Conservation (phyloP, 148 eudicot species). For the Rhododendron mucronatum region DNA sequence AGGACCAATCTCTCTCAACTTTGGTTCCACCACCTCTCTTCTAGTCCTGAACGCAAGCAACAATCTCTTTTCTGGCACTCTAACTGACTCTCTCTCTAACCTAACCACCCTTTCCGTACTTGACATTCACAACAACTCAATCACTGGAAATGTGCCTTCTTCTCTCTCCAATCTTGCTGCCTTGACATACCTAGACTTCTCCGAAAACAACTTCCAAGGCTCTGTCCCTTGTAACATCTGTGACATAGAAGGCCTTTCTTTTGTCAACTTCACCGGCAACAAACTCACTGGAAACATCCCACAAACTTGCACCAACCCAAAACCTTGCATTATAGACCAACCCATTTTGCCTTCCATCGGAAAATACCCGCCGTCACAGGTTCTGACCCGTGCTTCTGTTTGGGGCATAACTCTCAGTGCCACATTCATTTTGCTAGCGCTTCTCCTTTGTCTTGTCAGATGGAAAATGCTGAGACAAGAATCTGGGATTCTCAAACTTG, state of each 20-base stretch:
- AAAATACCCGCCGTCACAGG: constrained; percentile 19
- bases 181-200: constrained; percentile 84
- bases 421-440: constrained; percentile 31
- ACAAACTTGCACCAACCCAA: constrained; percentile 39
- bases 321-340: constrained; percentile 28
- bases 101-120: constrained; percentile 63
- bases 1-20: constrained; percentile 47
- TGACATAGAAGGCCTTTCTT: constrained; percentile 50
- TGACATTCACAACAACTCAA: constrained; percentile 69
- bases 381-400: constrained; percentile 38
- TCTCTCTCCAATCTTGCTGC: constrained; percentile 54
- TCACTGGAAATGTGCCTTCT: constrained; percentile 56
- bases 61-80: constrained; percentile 55
- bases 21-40: constrained; percentile 41
- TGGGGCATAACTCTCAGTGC: constrained; percentile 47
- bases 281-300: constrained; percentile 50
- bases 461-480: constrained; percentile 36
- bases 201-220: constrained; percentile 50
- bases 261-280: constrained; percentile 59
- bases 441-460: constrained; percentile 32
- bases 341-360: constrained; percentile 16
- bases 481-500: constrained; percentile 21
- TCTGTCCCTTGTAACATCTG: constrained; percentile 64
- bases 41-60: constrained; percentile 69
- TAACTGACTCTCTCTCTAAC: constrained; percentile 56